Conservation (phyloP, 108 stramenopile genomes). For the Pseudonitzschia multistriata region DNA sequence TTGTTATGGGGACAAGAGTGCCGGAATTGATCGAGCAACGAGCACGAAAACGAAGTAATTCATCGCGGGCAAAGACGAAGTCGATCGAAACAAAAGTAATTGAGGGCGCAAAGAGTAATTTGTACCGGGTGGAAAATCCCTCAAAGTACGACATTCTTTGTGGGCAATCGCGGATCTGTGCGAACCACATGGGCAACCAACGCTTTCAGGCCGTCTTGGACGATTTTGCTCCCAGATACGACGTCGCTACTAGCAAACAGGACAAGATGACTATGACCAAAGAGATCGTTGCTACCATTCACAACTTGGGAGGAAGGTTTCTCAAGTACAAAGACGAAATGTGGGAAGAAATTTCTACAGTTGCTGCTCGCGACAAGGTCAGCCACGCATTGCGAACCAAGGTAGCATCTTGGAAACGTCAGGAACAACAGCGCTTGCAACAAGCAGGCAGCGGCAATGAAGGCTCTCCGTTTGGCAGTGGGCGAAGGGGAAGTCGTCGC, state of each 20-base stretch:
- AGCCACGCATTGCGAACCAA: conserved; percentile 49
- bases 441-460: not conserved
- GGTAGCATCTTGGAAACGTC: conserved; percentile 34
- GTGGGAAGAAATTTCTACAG: conserved; percentile 49
- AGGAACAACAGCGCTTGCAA: conserved; percentile 16
- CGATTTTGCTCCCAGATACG: conserved; percentile 21
- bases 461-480: too few species aligned
- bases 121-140: conserved; percentile 8
- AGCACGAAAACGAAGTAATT: not conserved
- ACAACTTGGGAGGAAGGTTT: conserved; percentile 33
- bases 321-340: conserved; percentile 37
- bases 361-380: conserved; percentile 49
- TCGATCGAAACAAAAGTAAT: not conserved
- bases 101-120: not conserved
- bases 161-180: conserved; percentile 39
- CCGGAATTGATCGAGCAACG: not conserved
- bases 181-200: conserved; percentile 36
- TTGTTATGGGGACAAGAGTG: not conserved
- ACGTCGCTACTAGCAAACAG: conserved; percentile 37
- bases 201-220: conserved; percentile 36
- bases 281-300: conserved; percentile 33
- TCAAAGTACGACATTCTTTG: conserved; percentile 39
- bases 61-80: not conserved
- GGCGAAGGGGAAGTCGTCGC: not conserved
- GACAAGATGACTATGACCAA: conserved; percentile 52